Evolutionary conservation across 371 early-diverging fungal genomes (phyloP), one percentile per base, ranked within the genome.

Genomic region (Rhizopus arrhizus): DNA sequence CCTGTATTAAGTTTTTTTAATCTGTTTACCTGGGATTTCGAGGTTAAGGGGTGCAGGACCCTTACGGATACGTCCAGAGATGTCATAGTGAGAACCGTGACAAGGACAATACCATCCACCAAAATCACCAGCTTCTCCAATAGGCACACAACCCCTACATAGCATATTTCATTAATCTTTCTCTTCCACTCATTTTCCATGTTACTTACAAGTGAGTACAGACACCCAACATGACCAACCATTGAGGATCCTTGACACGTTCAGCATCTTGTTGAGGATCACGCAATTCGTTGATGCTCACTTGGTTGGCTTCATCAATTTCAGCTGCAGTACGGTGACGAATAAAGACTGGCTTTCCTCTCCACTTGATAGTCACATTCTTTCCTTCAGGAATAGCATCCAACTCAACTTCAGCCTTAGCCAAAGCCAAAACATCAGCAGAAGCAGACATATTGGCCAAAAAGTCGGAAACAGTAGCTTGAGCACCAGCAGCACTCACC

Each of bases 81-180:
- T 91, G 70, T 95, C 95, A 70, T 95, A 95, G 76, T 95, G 96
- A 59, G 96, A 96, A 68, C 98, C 97, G 82, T 96, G 97, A 91
- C 98, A 98, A 56, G 98, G 98, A 86, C 98, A 98, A 86, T 95
- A 98, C 97, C 97, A 98, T 62, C 97, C 98, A 68, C 94, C 95
- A 72, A 81, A 98, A 65, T 97, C 98, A 80, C 97, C 97, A 76
- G 97, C 89, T 75, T 98, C 97, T 61, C 96, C 97, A 69, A 97
- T 91, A 61, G 98, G 98, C 50, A 98, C 97, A 84, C 98, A 98
- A 73, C 98, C 95, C 73, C 89, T 82, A 71, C 13, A 59, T 28
- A 15, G 22, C 22, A 62, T 10, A 22, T 28, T 55, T 16, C 33
- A 56, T 36, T 40, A 58, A 51, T 35, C n/a, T 7, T 22, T 34